Conservation (phyloP, 2,329 filamentous ascomycete species). For the Pezicula radicicola region DNA sequence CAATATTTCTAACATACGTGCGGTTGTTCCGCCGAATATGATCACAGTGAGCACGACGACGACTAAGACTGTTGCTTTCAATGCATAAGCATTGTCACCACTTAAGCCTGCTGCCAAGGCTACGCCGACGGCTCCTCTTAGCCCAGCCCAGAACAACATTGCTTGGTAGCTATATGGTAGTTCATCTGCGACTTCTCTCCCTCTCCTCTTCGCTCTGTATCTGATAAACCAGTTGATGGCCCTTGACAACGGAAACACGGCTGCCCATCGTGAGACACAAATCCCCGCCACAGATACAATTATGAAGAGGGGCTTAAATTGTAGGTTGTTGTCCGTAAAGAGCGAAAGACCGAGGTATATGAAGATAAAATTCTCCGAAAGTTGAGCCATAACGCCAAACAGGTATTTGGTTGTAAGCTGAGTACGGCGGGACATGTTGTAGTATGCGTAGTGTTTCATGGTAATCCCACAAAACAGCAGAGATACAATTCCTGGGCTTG, state of each 20-base stretch:
- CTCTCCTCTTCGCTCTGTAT: slow-evolving; percentile 76
- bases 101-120: slow-evolving; percentile 86
- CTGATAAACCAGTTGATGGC: slow-evolving; percentile 91
- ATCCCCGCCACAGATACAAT: slow-evolving; percentile 90
- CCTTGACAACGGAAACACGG: slow-evolving; percentile 88
- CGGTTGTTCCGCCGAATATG: slow-evolving; percentile 96
- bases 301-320: slow-evolving; percentile 93
- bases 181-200: slow-evolving; percentile 77
- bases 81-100: slow-evolving; percentile 75
- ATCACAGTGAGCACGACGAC: slow-evolving; percentile 97
- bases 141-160: slow-evolving; percentile 99
- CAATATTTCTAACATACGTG: slow-evolving; percentile 94
- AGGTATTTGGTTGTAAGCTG: slow-evolving; percentile 98
- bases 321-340: slow-evolving; percentile 84
- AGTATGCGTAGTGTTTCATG: slow-evolving; percentile 97
- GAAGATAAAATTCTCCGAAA: slow-evolving; percentile 99
- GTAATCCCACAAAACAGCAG: slow-evolving; percentile 97
- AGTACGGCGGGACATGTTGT: slow-evolving; percentile 98
- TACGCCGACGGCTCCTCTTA: slow-evolving; percentile 93
- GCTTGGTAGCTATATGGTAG: slow-evolving; percentile 93
- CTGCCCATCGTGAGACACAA: slow-evolving; percentile 86
- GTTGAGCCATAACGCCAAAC: slow-evolving; percentile 89
- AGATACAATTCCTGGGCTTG: slow-evolving; percentile 68
- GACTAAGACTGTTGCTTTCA: slow-evolving; percentile 93
- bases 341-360: slow-evolving; percentile 95